A percentile compares a stretch with the other conserved stretches of the same genome.
phyloP scores from a whole-genome alignment of 1,284 basidiomycete genomes.

The Papiliotrema terrestris region DNA sequence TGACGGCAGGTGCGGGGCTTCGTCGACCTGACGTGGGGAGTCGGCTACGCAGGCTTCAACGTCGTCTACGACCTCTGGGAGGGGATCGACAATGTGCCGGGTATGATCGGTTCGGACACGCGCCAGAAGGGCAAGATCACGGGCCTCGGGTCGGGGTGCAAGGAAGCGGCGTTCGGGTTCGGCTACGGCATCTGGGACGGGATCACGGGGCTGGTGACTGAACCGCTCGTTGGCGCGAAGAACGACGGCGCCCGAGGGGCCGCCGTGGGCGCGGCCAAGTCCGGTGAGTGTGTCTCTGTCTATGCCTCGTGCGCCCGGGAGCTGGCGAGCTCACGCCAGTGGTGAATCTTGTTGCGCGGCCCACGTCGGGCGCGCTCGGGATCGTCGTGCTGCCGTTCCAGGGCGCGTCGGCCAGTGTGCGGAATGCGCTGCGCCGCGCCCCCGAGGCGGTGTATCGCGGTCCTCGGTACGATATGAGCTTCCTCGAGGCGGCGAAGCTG shows the following conservation, averaged over 20 bases:
- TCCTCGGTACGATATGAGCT: neutral
- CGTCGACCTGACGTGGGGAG: constrained; percentile 48
- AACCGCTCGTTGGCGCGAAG: constrained; percentile 52
- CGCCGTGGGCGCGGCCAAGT: neutral
- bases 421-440: neutral
- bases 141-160: constrained; percentile 51
- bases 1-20: constrained; percentile 33
- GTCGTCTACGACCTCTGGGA: constrained; percentile 52
- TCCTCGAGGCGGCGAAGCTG: neutral
- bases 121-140: constrained; percentile 48
- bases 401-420: neutral
- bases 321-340: constrained; percentile 4
- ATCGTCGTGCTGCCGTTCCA: constrained; percentile 15
- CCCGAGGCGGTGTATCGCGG: neutral
- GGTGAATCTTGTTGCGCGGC: constrained; percentile 50
- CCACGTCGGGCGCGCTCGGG: constrained; percentile 38
- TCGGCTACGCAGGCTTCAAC: constrained; percentile 21
- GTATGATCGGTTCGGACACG: constrained; percentile 51
- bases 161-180: constrained; percentile 49
- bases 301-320: neutral
- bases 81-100: constrained; percentile 52
- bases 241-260: constrained; percentile 14
- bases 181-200: constrained; percentile 53
- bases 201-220: constrained; percentile 54
- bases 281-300: neutral